A percentile compares a stretch with the other conserved stretches of the same genome.
Evolutionary conservation across 176 grass and related monocot genomes (phyloP).

Genomic region (Rhynchospora pubera): DNA sequence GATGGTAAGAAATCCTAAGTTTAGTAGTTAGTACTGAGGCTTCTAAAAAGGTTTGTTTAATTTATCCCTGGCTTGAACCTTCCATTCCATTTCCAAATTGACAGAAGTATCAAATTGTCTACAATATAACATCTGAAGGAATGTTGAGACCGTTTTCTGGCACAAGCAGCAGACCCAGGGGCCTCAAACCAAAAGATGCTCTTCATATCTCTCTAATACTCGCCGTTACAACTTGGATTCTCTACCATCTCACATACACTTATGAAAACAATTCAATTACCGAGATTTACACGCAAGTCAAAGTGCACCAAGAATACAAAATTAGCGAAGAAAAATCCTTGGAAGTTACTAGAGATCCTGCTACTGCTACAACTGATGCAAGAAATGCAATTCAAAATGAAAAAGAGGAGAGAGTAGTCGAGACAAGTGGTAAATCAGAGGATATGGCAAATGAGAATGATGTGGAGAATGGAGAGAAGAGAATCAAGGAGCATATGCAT

Average conservation of each 20-base stretch:
- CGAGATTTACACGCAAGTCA: not conserved
- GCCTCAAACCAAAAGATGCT: slow-evolving; percentile 21
- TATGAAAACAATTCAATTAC: slow-evolving; percentile 6
- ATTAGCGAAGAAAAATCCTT: not conserved
- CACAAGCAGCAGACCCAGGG: slow-evolving; percentile 5
- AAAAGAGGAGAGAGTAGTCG: slow-evolving; percentile 15
- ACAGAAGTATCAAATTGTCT: not conserved
- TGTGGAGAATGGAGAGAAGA: not conserved
- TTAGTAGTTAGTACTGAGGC: not conserved
- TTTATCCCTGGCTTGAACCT: not conserved
- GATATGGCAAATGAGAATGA: not conserved
- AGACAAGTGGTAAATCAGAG: not conserved
- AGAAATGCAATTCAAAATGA: not conserved
- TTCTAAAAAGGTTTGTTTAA: not conserved
- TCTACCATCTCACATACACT: slow-evolving; percentile 25
- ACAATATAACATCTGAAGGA: not conserved
- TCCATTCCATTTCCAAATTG: not conserved
- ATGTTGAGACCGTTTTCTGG: slow-evolving; percentile 21
- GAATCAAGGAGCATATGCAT: slow-evolving; percentile 9
- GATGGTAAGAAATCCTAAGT: not conserved
- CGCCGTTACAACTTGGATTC: slow-evolving; percentile 14
- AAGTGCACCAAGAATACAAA: not conserved
- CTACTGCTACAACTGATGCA: not conserved
- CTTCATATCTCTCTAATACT: slow-evolving; percentile 24
- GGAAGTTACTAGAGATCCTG: not conserved